These are phyloP conservation scores for Blepharisma japonicum DNA, from an alignment of 73 alveolate genomes.

Conservation along the genomic window DNA sequence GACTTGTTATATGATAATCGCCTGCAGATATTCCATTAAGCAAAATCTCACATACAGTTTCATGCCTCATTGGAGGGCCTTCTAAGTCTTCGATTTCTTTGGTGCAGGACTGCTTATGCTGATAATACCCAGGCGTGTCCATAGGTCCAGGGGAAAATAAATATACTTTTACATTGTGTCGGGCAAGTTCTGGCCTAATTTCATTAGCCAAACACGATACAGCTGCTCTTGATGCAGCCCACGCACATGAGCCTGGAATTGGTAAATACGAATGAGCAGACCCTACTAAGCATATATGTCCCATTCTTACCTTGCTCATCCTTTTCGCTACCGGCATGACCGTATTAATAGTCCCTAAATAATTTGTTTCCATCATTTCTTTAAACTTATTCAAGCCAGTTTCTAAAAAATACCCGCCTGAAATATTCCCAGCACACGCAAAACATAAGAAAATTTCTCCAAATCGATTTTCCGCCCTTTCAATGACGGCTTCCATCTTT, in stretches of 20 bases:
- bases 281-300: not conserved
- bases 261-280: not conserved
- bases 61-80: not conserved
- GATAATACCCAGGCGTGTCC: not conserved
- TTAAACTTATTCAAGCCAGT: not conserved
- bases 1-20: not conserved
- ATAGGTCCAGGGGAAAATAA: not conserved
- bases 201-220: not conserved
- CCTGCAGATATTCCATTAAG: slow-evolving; percentile 12
- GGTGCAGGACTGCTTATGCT: not conserved
- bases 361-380: slow-evolving; percentile 4
- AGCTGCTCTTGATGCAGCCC: not conserved
- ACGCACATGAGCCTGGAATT: not conserved
- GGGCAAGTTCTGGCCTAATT: slow-evolving; percentile 7
- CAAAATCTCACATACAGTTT: not conserved
- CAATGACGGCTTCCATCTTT: not conserved
- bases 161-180: not conserved
- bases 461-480: not conserved
- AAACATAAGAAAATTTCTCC: not conserved
- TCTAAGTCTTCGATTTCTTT: not conserved
- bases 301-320: not conserved
- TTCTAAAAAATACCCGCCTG: not conserved
- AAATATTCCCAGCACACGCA: not conserved
- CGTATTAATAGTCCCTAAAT: not conserved
- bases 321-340: not conserved